Evolutionary conservation across 2,329 filamentous ascomycete species (phyloP).

Genomic region (Cryphonectria naterciae): DNA sequence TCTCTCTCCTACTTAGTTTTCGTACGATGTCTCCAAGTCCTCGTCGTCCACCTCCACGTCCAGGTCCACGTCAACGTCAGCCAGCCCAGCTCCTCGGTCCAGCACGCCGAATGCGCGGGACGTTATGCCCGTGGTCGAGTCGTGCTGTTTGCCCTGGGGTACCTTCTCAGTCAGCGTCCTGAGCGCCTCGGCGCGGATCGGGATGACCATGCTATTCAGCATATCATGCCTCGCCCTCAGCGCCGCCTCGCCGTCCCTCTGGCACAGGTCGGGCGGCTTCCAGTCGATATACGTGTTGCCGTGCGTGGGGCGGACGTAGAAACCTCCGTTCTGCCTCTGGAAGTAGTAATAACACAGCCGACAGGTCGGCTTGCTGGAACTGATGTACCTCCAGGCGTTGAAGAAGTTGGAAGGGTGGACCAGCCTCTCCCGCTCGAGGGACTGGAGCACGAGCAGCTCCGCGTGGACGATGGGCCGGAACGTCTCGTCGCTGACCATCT

Average conservation of each 20-base stretch:
- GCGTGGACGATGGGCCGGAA: conserved; percentile 32
- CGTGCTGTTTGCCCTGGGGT: conserved; percentile 10
- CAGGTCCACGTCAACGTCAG: neutral
- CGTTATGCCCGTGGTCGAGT: conserved; percentile 19
- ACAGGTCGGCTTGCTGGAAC: conserved; percentile 34
- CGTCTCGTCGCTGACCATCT: neutral
- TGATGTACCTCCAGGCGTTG: conserved; percentile 32
- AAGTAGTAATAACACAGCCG: conserved; percentile 33
- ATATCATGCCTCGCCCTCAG: conserved; percentile 19
- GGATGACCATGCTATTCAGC: conserved; percentile 7
- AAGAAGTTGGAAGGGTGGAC: conserved; percentile 30
- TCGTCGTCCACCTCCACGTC: neutral
- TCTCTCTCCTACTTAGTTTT: neutral
- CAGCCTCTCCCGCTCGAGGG: conserved; percentile 19
- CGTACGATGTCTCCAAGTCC: conserved; percentile 11
- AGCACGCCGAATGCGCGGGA: neutral
- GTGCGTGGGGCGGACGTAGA: conserved; percentile 29
- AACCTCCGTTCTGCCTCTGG: conserved; percentile 17
- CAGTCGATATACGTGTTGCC: conserved; percentile 33
- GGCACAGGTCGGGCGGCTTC: conserved; percentile 30
- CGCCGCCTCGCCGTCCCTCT: conserved; percentile 27
- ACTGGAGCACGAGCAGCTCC: conserved; percentile 32
- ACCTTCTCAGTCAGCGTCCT: conserved; percentile 16
- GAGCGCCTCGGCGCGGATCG: conserved; percentile 17
- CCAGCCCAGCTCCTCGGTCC: neutral